Percentiles rank a stretch among this genome's conserved stretches.
These are phyloP conservation scores for Pseudotsuga menziesii DNA, from an alignment of 75 land plant genomes.

Conservation along the genomic window DNA sequence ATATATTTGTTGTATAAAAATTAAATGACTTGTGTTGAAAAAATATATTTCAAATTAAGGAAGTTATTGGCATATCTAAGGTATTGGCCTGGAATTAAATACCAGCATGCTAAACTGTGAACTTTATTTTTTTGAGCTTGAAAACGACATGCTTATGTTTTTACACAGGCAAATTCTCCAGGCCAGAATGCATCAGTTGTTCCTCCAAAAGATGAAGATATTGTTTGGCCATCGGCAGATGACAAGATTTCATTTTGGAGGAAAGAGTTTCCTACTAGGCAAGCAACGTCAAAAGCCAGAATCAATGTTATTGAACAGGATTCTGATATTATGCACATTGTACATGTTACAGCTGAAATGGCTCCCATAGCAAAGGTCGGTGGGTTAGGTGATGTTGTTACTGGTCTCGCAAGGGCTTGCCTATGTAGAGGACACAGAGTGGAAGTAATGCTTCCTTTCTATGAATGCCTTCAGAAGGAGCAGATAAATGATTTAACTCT, in stretches of 20 bases:
- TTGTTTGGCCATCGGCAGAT: constrained; percentile 61
- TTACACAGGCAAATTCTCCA: constrained; percentile 13
- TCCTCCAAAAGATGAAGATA: constrained; percentile 3
- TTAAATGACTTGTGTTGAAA: too few species aligned
- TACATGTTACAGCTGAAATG: constrained; percentile 77
- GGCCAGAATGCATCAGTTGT: not conserved
- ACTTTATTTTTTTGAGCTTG: not conserved
- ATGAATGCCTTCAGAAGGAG: constrained; percentile 49
- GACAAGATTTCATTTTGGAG: constrained; percentile 68
- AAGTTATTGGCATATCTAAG: too few species aligned
- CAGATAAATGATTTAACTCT: constrained; percentile 33
- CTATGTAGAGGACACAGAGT: constrained; percentile 58
- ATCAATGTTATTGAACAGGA: constrained; percentile 22
- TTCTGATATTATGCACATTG: constrained; percentile 40
- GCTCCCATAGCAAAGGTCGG: constrained; percentile 78
- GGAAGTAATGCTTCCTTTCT: constrained; percentile 66
- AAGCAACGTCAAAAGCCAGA: not conserved
- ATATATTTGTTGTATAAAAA: too few species aligned
- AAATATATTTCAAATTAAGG: too few species aligned
- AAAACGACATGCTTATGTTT: not conserved
- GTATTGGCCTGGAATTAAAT: not conserved
- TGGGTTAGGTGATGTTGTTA: constrained; percentile 74
- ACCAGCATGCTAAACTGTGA: not conserved
- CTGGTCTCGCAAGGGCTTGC: constrained; percentile 71
- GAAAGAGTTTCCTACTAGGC: constrained; percentile 19